Evolutionary conservation across 306 rosid genomes (phyloP).

Genomic region (Argentina anserina): DNA sequence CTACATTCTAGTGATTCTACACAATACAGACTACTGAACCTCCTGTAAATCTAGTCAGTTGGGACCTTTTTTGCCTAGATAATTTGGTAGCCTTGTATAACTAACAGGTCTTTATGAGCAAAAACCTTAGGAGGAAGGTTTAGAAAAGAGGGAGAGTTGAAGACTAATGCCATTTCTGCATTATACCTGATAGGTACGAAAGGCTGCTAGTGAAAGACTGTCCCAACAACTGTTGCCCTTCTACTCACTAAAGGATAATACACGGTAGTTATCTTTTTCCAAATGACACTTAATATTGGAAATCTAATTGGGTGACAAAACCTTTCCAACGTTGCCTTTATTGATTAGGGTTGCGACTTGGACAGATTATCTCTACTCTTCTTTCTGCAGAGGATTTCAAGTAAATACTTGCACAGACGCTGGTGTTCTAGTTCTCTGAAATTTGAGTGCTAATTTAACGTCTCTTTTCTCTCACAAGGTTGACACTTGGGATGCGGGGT

Average conservation of each 20-base stretch:
- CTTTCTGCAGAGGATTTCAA: background rate
- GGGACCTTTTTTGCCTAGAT: background rate
- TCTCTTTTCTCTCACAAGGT: background rate
- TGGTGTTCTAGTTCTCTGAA: background rate
- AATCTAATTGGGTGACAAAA: background rate
- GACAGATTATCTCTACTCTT: no score
- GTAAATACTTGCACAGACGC: background rate
- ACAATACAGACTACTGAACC: background rate
- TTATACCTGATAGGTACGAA: background rate
- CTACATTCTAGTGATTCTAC: background rate
- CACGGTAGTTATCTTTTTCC: background rate
- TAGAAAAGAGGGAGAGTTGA: background rate
- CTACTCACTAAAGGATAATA: background rate
- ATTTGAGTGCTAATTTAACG: background rate
- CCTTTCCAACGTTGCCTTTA: background rate
- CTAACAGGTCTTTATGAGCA: background rate
- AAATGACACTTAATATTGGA: background rate
- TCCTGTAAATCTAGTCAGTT: background rate
- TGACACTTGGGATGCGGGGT: background rate
- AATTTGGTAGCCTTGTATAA: background rate
- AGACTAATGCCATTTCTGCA: background rate
- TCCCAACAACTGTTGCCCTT: background rate
- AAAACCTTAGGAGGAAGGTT: background rate
- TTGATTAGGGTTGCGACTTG: background rate
- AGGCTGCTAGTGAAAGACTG: background rate